Conservation (phyloP, 192 early-diverging fungal species). For the Podila clonocystis region DNA sequence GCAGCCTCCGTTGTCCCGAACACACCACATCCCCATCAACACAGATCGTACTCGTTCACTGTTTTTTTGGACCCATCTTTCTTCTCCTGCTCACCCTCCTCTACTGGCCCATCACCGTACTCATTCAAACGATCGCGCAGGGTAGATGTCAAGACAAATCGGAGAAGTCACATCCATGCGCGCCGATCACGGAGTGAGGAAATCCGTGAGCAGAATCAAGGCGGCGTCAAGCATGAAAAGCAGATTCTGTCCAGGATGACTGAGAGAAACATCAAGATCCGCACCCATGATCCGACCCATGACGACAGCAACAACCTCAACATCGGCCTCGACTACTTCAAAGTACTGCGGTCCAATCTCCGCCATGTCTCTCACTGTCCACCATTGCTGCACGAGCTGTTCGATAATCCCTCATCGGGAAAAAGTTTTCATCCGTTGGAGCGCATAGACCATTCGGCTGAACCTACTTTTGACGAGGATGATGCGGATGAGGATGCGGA, state of each 20-base stretch:
- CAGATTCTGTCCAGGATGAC: neutral
- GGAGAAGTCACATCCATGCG: neutral
- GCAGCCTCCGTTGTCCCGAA: neutral
- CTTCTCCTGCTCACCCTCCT: neutral
- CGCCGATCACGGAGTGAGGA: neutral
- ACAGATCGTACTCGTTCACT: neutral
- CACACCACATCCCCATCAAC: slow-evolving; percentile 1
- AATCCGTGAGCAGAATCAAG: neutral
- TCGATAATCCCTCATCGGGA: neutral
- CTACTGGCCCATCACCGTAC: neutral
- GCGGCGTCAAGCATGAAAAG: neutral
- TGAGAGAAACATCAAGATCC: neutral
- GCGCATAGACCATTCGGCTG: slow-evolving; percentile 1
- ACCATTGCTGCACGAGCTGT: neutral
- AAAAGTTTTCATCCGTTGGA: slow-evolving; percentile 2
- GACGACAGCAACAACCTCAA: neutral
- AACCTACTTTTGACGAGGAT: neutral
- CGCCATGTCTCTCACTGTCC: slow-evolving; percentile 1
- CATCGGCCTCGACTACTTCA: neutral
- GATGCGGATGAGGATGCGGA: neutral
- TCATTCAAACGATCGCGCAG: neutral
- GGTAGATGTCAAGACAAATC: neutral
- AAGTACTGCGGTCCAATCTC: neutral
- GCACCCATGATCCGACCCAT: neutral
- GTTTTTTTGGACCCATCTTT: neutral